Evolutionary conservation across 1,139 yeast genomes (phyloP), one percentile per base, ranked within the genome.

Genomic region (Hyphopichia khmerensis): DNA sequence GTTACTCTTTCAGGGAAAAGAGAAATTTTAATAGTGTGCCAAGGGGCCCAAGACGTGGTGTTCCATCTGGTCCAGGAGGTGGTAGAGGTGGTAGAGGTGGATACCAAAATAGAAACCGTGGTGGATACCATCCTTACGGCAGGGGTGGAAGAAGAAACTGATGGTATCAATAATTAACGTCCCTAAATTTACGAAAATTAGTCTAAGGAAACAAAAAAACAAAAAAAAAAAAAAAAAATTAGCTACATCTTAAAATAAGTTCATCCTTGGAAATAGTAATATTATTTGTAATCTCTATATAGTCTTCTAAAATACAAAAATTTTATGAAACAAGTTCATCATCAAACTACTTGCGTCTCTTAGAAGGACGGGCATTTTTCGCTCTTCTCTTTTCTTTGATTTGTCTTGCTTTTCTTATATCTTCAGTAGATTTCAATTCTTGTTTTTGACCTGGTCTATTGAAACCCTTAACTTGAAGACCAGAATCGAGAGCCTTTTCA

Each of bases 321-420:
- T 15, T 10, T 29, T 29, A 29, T 29, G 13, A 26, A 11, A 7
- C 10, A 26, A 11, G n/a, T 26, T 9, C 10, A 13, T 8, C 5
- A 13, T 4, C 17, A 50, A 57, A 17, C 47, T 48, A 59, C 48
- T 54, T 54, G 35, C 62, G 59, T 49, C 54, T 67, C 51, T 55
- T 69, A 38, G 62, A 49, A 9, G 96, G 96, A 57, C 97, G 81
- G 9, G 87, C 96, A 54, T 90, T 93, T 80, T 93, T 93, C 10
- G 82, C 93, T 57, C 76, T 79, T 51, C 85, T 77, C 67, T 87
- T 77, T 48, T 88, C 95, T 66, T 84, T 78, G 30, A 65, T 56
- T 38, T 74, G 75, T 69, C 99, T 81, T 31, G 77, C 74, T 71
- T 87, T 90, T 62, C 96, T 79, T 46, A 93, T 90, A 48, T 87